A percentile compares a stretch with the other conserved stretches of the same genome.
phyloP scores from a whole-genome alignment of 495 filamentous ascomycete species.

The Cryomyces minteri region DNA sequence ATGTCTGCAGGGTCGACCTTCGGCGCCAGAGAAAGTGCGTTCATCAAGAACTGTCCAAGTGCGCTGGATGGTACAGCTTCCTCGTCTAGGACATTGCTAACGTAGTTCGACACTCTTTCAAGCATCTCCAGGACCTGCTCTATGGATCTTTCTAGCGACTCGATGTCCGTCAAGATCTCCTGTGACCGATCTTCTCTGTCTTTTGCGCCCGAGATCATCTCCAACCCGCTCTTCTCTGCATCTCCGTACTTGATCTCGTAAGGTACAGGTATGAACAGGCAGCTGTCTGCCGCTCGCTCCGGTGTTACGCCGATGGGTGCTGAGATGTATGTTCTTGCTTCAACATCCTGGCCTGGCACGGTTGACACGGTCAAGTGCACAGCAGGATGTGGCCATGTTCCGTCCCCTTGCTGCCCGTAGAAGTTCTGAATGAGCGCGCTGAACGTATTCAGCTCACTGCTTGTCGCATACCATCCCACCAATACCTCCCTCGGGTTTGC shows the following conservation, averaged over 20 bases:
- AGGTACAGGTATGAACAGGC: slow-evolving; percentile 89
- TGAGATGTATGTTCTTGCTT: slow-evolving; percentile 79
- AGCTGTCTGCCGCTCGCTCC: slow-evolving; percentile 85
- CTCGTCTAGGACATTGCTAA: slow-evolving; percentile 58
- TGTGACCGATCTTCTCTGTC: slow-evolving; percentile 55
- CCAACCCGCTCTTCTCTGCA: slow-evolving; percentile 79
- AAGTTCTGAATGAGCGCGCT: slow-evolving; percentile 98
- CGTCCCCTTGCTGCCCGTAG: slow-evolving; percentile 90
- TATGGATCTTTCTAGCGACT: slow-evolving; percentile 63
- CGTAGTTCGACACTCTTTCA: slow-evolving; percentile 77
- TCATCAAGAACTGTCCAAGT: slow-evolving; percentile 85
- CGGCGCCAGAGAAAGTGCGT: slow-evolving; percentile 74
- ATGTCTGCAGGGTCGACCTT: slow-evolving; percentile 82
- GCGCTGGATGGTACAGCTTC: slow-evolving; percentile 58
- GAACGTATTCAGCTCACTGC: slow-evolving; percentile 90
- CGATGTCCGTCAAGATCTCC: slow-evolving; percentile 65
- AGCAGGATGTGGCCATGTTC: slow-evolving; percentile 89
- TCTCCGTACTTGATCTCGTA: slow-evolving; percentile 83
- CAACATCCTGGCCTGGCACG: slow-evolving; percentile 63
- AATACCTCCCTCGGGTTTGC: slow-evolving; percentile 86
- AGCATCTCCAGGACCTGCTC: slow-evolving; percentile 75
- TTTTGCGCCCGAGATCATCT: slow-evolving; percentile 66
- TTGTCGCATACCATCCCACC: slow-evolving; percentile 96
- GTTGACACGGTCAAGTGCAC: slow-evolving; percentile 91
- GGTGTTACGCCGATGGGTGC: slow-evolving; percentile 87